These are phyloP conservation scores for Podila epicladia DNA, from an alignment of 192 early-diverging fungal species.

Conservation along the genomic window DNA sequence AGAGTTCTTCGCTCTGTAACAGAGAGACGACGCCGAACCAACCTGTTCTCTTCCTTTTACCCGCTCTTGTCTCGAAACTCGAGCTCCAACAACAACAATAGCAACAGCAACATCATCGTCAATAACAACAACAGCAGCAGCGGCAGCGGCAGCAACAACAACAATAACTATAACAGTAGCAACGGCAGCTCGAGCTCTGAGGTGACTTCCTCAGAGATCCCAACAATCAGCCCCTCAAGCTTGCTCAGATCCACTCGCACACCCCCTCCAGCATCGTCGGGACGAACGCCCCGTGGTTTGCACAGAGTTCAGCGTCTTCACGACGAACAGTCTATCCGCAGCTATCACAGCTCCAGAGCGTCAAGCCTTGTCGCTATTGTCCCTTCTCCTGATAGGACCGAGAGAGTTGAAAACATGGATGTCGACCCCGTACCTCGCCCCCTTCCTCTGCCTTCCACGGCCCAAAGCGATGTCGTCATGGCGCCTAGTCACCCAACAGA, in stretches of 20 bases:
- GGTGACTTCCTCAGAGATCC: neutral
- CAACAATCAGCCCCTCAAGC: neutral
- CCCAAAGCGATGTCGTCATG: neutral
- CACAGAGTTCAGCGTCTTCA: conserved; percentile 43
- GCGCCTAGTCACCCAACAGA: no score
- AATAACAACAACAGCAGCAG: neutral
- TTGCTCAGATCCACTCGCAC: conserved; percentile 14
- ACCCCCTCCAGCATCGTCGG: neutral
- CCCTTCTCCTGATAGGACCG: neutral
- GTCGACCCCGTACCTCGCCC: conserved; percentile 26
- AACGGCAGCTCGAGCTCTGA: neutral
- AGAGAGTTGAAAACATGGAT: conserved; percentile 26
- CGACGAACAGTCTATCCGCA: conserved; percentile 43
- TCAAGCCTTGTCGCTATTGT: conserved; percentile 24
- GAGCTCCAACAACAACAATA: conserved; percentile 4
- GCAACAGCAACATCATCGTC: neutral
- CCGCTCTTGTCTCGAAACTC: conserved; percentile 35
- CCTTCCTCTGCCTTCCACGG: neutral
- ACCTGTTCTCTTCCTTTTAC: conserved; percentile 46
- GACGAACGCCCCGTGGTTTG: conserved; percentile 41
- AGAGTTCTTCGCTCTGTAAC: conserved; percentile 31
- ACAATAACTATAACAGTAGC: neutral
- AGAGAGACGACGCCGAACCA: conserved; percentile 39
- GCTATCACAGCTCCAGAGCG: conserved; percentile 35
- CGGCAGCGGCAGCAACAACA: neutral